Evolutionary conservation across 768 basidiomycete species (phyloP), one percentile per base, ranked within the genome.

Genomic region (Pisolithus marmoratus): DNA sequence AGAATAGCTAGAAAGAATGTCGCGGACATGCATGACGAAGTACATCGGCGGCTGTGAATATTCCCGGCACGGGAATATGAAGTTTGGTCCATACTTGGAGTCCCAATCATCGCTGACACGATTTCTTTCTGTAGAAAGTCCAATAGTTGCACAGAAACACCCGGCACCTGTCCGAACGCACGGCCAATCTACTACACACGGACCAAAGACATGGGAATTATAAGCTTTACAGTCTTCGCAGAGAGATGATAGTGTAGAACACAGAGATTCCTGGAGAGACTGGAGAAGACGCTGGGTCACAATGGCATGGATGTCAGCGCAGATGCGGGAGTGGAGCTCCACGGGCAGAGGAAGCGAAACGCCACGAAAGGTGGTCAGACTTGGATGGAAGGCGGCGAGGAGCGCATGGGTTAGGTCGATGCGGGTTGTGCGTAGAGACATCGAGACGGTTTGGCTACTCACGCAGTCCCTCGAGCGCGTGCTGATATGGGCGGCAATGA

Each of bases 251-350:
- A 70, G 62, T 8, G 63, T 19, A 44, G 52, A 52, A 1, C 51
- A 55, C 42, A 82, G 71, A 40, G 76, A 75, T 23, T 62, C 53
- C 19, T 70, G 63, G 26, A 81, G 80, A 31, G 70, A 67, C 42
- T 59, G 58, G 53, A 78, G 65, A 53, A 78, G 72, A 23, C 72
- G 62, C 23, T 60, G 59, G 17, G 77, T 74, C 55, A 81, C 63
- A 22, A 65, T 49, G 6, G 73, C 69, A 51, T 78, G 67, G 34
- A 83, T 71, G 42, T 75, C 69, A 17, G 65, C 64, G 42, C 82
- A 79, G 54, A 84, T 75, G 58, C 74, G 57, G 36, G 80, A 69
- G 40, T 82, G 71, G n/a, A 83, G 55, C 54, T 84, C 82, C 20
- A 73, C 57, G 15, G 82, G 82, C 20, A 83, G 63, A 17, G 58